These are phyloP conservation scores for Fonsecaea erecta DNA, from an alignment of 2,329 filamentous ascomycete species.

Conservation along the genomic window DNA sequence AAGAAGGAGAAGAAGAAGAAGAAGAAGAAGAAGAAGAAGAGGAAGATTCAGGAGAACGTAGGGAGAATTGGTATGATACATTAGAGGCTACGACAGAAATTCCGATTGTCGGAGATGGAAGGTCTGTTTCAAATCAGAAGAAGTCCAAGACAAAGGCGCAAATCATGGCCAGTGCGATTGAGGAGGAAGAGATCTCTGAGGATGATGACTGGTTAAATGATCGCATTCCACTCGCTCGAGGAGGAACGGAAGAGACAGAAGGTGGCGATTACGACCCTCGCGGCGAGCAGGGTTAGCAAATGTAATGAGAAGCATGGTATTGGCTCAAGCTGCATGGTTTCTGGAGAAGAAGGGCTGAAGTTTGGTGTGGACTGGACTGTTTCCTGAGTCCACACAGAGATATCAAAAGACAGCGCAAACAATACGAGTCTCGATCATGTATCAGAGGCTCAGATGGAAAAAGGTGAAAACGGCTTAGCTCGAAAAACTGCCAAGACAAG, in stretches of 20 bases:
- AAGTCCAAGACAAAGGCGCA: constrained; percentile 40
- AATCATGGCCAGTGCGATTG: constrained; percentile 38
- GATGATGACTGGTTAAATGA: constrained; percentile 27
- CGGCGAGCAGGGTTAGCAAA: neutral
- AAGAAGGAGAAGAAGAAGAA: constrained; percentile 28
- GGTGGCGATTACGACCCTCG: constrained; percentile 27
- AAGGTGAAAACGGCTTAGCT: neutral
- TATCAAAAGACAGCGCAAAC: neutral
- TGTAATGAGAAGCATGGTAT: neutral
- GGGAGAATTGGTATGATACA: constrained; percentile 13
- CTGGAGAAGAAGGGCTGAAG: neutral
- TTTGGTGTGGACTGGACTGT: neutral
- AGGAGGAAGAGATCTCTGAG: constrained; percentile 18
- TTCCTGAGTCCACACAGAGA: neutral
- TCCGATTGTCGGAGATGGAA: neutral
- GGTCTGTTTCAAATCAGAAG: constrained; percentile 26
- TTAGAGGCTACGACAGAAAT: neutral
- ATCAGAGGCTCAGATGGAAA: too few species aligned
- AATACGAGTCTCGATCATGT: too few species aligned
- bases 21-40: constrained; percentile 27
- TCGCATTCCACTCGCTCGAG: constrained; percentile 23
- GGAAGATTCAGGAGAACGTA: constrained; percentile 34
- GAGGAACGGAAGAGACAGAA: constrained; percentile 37
- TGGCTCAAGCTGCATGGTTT: neutral
- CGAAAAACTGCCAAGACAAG: neutral